Evolutionary conservation across 768 basidiomycete species (phyloP), one percentile per base, ranked within the genome.

Genomic region (Mycena amicta): DNA sequence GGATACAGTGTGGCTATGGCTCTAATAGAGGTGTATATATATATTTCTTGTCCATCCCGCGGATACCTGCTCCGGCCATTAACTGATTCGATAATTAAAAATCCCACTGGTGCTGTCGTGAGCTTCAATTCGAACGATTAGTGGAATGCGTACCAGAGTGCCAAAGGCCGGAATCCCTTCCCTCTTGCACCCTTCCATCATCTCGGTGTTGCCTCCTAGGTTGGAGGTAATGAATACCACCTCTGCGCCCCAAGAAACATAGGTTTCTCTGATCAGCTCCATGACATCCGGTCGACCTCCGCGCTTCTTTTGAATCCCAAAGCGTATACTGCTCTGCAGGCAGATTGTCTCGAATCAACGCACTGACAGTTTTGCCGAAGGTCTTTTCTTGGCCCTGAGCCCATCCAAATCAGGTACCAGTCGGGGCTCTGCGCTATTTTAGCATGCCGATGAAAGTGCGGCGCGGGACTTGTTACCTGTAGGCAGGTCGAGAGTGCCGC

Each of bases 171-270:
- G 87, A 62, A 89, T 89, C 15, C 85, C 83, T 31, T 83, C 83
- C 59, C 77, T 77, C 71, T 87, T 90, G 69, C 86, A 92, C 11
- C 88, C 90, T 71, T 89, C 83, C 83, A 91, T 92, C 75, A 93
- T 89, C 69, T 93, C 90, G 39, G 79, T 77, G 69, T 93, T 93
- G 16, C 90, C 90, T 53, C 83, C 78, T 65, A 78, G 82, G 72
- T 93, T 93, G 4, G 89, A 90, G 15, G 90, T 93, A 66, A 92
- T 90, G 71, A 92, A 91, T 13, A 92, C 84, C 16, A 93, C 84
- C 69, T 93, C 91, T 2, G 91, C 91, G 11, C 83, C 79, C 89
- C 89, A 93, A n/a, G 80, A 82, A n/a, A 78, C 72, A 65, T 90
- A 91, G 1, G 75, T 82, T 55, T 90, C 88, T 69, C 82, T 85